Evolutionary conservation across 2,329 filamentous ascomycete species (phyloP), one percentile per base, ranked within the genome.

Genomic region (Conoideocrella luteorostrata): DNA sequence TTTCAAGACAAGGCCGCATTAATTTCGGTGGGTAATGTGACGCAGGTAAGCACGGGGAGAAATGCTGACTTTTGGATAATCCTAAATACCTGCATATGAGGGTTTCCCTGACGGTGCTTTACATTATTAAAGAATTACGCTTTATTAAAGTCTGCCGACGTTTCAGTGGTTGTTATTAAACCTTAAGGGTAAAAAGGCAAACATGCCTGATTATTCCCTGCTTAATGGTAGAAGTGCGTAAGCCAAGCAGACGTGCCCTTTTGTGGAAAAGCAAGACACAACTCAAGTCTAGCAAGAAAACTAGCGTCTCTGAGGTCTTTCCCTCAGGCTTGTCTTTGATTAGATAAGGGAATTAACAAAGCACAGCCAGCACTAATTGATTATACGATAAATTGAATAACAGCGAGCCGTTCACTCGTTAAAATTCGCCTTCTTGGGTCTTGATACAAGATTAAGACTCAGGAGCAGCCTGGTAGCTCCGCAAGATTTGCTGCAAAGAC

Each of bases 341-440:
- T 3, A 51, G 39, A 36, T 47, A 46, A 23, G 41, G 47, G 41
- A 50, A 49, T 28, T 50, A 39, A 18, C 45, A 39, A 30, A 51
- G 44, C 23, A 44, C 45, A 20, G 44, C 38, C 26, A 46, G 45
- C 17, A 51, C 18, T 9, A 51, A 15, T 20, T 47, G 41, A 23
- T 32, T 41, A 38, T 51, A 50, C 18, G 43, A 41, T 21, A 48
- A 26, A 17, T 51, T 34, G 22, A 51, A 51, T 30, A 41, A 42
- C 23, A 47, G 34, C 10, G 37, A 43, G 10, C 47, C 44, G 17
- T 29, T 12, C 23, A 18, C 45, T 26, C 28, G 30, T 28, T 34
- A 30, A 35, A 51, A 51, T 37, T 43, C 40, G 21, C 47, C 49
- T 41, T 51, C 49, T 17, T 39, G 35, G 15, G 46, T 44, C 44